A percentile compares a stretch with the other conserved stretches of the same genome.
Evolutionary conservation across 2,329 filamentous ascomycete species (phyloP).

Genomic region (Rhynchosporium graminicola): DNA sequence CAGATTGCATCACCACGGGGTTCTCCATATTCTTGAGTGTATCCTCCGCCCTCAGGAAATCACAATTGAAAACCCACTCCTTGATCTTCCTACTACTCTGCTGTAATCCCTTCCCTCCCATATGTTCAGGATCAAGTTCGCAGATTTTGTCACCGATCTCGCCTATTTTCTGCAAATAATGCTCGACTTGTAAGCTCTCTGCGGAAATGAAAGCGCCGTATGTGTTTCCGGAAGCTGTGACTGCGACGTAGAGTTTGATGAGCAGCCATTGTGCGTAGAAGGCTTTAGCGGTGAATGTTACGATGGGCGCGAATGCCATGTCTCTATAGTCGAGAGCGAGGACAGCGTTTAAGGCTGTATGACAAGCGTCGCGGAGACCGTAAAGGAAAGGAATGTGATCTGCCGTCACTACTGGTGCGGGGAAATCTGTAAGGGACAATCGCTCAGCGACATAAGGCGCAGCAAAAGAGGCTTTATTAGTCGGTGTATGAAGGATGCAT

Average conservation of each 20-base stretch:
- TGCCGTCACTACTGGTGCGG: constrained; percentile 12
- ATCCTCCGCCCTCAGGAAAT: constrained; percentile 11
- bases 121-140: background rate
- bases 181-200: constrained; percentile 10
- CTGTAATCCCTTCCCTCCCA: constrained; percentile 8
- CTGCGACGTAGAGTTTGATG: constrained; percentile 16
- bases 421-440: constrained; percentile 17
- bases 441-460: constrained; percentile 19
- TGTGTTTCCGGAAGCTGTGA: constrained; percentile 14
- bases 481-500: constrained; percentile 21
- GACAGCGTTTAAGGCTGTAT: constrained; percentile 4
- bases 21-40: background rate
- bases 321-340: background rate
- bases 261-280: constrained; percentile 19
- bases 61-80: constrained; percentile 17
- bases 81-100: constrained; percentile 2
- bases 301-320: constrained; percentile 8
- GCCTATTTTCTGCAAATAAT: constrained; percentile 1
- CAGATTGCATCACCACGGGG: background rate
- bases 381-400: constrained; percentile 15
- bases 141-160: constrained; percentile 9
- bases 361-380: constrained; percentile 13
- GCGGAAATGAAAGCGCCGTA: constrained; percentile 18
- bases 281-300: constrained; percentile 10
- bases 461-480: constrained; percentile 17